Percentiles rank a stretch among this genome's conserved stretches.
These are phyloP conservation scores for Crithidia acanthocephali DNA, from an alignment of 208 protist species.

Conservation along the genomic window DNA sequence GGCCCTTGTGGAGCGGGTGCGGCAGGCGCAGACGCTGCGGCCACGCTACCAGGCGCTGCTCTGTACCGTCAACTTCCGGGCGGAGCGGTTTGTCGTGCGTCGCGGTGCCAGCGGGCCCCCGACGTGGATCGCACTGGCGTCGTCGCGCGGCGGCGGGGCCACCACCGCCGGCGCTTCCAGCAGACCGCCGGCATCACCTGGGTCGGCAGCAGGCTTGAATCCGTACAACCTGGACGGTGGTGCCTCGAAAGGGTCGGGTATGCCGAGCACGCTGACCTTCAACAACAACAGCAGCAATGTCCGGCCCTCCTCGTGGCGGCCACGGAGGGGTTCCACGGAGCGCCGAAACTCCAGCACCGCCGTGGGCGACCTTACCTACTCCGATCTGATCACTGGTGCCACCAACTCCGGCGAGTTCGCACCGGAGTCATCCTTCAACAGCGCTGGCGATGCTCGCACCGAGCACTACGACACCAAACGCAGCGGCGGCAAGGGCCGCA, in stretches of 20 bases:
- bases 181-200: too few species aligned
- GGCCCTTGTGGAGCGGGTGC: slow-evolving; percentile 32
- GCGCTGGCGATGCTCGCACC: background rate
- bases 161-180: background rate
- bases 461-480: background rate
- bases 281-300: background rate
- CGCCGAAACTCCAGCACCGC: background rate
- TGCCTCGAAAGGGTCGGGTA: background rate
- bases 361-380: background rate
- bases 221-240: too few species aligned
- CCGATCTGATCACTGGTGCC: background rate
- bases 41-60: slow-evolving; percentile 32
- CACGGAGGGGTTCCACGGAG: background rate
- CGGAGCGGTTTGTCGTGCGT: slow-evolving; percentile 35
- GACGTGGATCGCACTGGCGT: slow-evolving; percentile 18
- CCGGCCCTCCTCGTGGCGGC: background rate
- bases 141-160: background rate
- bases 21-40: slow-evolving; percentile 35
- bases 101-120: slow-evolving; percentile 26
- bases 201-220: too few species aligned
- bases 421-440: slow-evolving; percentile 4
- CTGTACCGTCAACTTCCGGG: slow-evolving; percentile 21
- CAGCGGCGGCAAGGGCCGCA: background rate
- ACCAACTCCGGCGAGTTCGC: slow-evolving; percentile 8
- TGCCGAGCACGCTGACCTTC: background rate